Conservation (phyloP, 495 filamentous ascomycete species). For the Massariosphaeria phaeospora region DNA sequence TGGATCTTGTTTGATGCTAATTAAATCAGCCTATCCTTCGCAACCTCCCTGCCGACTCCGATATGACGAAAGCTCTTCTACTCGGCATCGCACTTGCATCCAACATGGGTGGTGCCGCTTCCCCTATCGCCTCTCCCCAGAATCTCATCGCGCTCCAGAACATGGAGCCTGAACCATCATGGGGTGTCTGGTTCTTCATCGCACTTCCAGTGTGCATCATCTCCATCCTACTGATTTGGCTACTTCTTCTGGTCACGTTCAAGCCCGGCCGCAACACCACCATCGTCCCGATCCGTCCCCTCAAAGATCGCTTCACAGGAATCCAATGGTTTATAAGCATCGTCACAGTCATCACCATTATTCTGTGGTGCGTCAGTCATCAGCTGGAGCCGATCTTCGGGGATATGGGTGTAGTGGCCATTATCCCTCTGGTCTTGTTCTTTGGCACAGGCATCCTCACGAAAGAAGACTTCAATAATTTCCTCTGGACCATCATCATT, state of each 20-base stretch:
- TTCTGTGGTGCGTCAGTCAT: conserved; percentile 87
- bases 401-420: conserved; percentile 97
- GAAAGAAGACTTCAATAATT: conserved; percentile 99
- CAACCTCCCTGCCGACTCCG: conserved; percentile 81
- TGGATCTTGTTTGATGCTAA: not conserved
- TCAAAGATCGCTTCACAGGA: conserved; percentile 82
- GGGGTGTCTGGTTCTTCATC: conserved; percentile 96
- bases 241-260: conserved; percentile 78
- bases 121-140: conserved; percentile 92
- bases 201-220: conserved; percentile 88
- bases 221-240: conserved; percentile 84
- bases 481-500: conserved; percentile 99
- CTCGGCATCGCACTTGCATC: conserved; percentile 92
- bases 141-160: conserved; percentile 95
- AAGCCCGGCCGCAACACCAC: conserved; percentile 74
- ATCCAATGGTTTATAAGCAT: conserved; percentile 87
- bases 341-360: conserved; percentile 82
- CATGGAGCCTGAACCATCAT: conserved; percentile 84
- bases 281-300: conserved; percentile 85
- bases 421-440: conserved; percentile 92
- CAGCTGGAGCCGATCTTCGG: conserved; percentile 83
- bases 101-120: conserved; percentile 93
- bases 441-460: conserved; percentile 96
- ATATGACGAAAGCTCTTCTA: conserved; percentile 91
- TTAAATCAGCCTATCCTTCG: conserved; percentile 75